Base-by-base conservation (phyloP, 176 grass and related monocot species). In the Oryza australiensis region DNA sequence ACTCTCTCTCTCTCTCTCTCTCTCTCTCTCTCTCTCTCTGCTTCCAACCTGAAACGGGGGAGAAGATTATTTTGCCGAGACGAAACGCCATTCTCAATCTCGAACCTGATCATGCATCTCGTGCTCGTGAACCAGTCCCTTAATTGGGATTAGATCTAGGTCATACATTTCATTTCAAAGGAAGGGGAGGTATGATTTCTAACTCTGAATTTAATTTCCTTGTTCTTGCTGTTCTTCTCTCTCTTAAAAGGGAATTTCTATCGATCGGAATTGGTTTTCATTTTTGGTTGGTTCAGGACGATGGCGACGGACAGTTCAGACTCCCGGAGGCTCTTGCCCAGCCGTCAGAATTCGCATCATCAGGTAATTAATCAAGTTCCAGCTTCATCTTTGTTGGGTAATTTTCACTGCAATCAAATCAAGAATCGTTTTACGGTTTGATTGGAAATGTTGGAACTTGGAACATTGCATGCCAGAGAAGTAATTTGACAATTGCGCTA, bases 321-420 rank as follows among this genome's bases (percentile, higher is more conserved):
- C 10, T 82, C 83, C 34, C 46, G 38, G 79, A 76, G 73, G 73
- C 79, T 78, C 73, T 49, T 89, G 15, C 60, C 67, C 9, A 59
- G 68, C 46, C 83, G 16, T 66, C 83, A 82, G 62, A 66, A 62
- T 16, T 73, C 46, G 35, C 35, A 37, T 9, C 73, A 40, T 68
- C 67, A 86, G 79, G 88, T 70, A 37, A 37, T 37, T 37, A 37
- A 35, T 45, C 28, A 8, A 37, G 20, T 85, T 62, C 72, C 14
- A 59, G 53, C 38, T 18, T 57, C 23, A 9, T 68, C 26, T 73
- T 1, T 46, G 20, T 42, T 35, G 41, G 7, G 24, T 65, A 74
- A 69, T 63, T 32, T 5, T 73, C 11, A 27, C 11, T 2, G 9
- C 14, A 34, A 51, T 30, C 38, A 37, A 74, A 80, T 63, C 82